Evolutionary conservation across 2,329 filamentous ascomycete species (phyloP).

Genomic region (Coleophoma crateriformis): DNA sequence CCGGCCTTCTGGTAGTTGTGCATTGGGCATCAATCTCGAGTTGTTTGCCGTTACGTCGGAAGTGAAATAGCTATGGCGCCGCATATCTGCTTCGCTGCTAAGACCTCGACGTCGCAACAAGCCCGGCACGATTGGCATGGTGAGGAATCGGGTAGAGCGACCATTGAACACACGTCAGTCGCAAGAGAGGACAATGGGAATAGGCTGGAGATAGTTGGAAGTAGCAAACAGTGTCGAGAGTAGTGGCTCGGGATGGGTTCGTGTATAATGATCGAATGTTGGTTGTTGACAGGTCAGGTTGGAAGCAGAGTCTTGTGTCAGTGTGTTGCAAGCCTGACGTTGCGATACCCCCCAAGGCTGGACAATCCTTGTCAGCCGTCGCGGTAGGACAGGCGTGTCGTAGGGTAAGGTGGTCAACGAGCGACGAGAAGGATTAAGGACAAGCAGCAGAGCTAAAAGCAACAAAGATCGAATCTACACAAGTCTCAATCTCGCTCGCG

Average conservation of each 20-base stretch:
- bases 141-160: not conserved
- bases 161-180: not conserved
- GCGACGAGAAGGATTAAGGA: not conserved
- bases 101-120: constrained; percentile 23
- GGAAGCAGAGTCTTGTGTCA: not conserved
- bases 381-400: not conserved
- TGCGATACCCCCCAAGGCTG: not conserved
- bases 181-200: not conserved
- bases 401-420: not conserved
- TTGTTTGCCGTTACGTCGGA: constrained; percentile 12
- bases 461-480: not conserved
- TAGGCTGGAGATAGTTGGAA: too few relatives aligned
- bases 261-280: not conserved
- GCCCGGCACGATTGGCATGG: constrained; percentile 22
- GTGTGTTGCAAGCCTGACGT: too few relatives aligned
- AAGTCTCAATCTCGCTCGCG: not conserved
- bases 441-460: not conserved
- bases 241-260: too few relatives aligned
- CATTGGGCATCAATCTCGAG: constrained; percentile 1
- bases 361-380: not conserved
- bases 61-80: constrained; percentile 24
- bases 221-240: not conserved
- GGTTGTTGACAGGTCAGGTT: not conserved
- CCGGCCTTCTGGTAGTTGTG: constrained; percentile 16
- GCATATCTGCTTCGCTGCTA: constrained; percentile 21